Conservation (phyloP, 306 rosid genomes). For the Begonia loranthoides region DNA sequence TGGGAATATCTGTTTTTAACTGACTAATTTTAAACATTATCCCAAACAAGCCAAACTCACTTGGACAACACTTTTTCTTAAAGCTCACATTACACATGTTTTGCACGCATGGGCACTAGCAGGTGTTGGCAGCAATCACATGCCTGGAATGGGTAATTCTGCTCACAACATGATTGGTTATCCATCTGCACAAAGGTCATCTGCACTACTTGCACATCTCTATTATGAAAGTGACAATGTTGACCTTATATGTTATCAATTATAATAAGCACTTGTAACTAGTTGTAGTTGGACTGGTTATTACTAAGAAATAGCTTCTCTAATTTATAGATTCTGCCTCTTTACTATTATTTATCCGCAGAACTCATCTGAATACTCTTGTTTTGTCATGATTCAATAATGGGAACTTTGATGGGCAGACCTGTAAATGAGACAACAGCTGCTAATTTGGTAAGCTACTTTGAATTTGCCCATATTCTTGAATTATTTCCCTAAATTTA, state of each 20-base stretch:
- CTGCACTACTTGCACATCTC: slow-evolving; percentile 96
- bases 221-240: slow-evolving; percentile 41
- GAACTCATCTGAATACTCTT: slow-evolving; percentile 13
- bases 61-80: slow-evolving; percentile 53
- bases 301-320: slow-evolving; percentile 7
- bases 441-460: slow-evolving; percentile 38
- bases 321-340: background rate
- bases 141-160: slow-evolving; percentile 97
- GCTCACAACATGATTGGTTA: slow-evolving; percentile 97
- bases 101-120: slow-evolving; percentile 99
- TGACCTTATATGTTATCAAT: slow-evolving; percentile 20
- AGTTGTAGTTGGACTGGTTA: slow-evolving; percentile 16
- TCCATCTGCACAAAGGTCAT: slow-evolving; percentile 99
- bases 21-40: too few species aligned
- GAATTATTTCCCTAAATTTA: too few species aligned
- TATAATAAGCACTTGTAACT: slow-evolving; percentile 15
- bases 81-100: slow-evolving; percentile 96
- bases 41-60: slow-evolving; percentile 31
- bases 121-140: slow-evolving; percentile 98
- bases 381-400: slow-evolving; percentile 23
- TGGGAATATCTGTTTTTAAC: too few species aligned
- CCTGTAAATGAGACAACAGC: slow-evolving; percentile 26
- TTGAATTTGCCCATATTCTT: too few species aligned
- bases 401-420: slow-evolving; percentile 36
- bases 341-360: slow-evolving; percentile 9